These are phyloP conservation scores for Xylariaceae sp. DNA, from an alignment of 2,329 filamentous ascomycete species.

Conservation along the genomic window DNA sequence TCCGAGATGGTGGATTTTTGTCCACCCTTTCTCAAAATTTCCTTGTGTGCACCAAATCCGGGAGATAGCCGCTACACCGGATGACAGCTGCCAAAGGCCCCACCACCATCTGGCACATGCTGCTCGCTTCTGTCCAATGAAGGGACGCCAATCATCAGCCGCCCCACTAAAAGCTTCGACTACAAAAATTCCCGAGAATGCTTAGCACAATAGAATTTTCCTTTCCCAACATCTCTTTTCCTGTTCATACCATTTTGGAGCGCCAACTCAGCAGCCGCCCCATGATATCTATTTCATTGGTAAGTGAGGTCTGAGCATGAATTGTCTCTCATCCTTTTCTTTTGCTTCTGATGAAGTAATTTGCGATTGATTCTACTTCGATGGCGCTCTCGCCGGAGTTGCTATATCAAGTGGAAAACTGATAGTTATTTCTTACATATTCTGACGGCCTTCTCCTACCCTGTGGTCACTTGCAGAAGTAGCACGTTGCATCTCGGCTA, in stretches of 20 bases:
- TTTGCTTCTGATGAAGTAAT: constrained; percentile 80
- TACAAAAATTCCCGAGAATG: constrained; percentile 8
- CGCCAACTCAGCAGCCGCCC: not conserved
- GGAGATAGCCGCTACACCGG: constrained; percentile 16
- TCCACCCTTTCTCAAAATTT: constrained; percentile 24
- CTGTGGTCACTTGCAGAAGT: not conserved
- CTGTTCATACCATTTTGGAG: not conserved
- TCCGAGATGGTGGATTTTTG: constrained; percentile 23
- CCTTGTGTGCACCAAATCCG: constrained; percentile 23
- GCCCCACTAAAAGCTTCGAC: constrained; percentile 7
- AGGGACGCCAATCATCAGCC: not conserved
- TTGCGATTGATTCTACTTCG: constrained; percentile 90
- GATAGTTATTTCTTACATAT: constrained; percentile 99
- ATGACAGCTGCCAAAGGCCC: constrained; percentile 8
- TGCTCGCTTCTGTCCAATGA: not conserved
- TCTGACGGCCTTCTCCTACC: constrained; percentile 57
- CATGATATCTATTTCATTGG: not conserved
- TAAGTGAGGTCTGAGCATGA: constrained; percentile 1
- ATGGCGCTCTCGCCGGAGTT: constrained; percentile 89
- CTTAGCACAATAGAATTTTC: not conserved
- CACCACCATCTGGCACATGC: not conserved
- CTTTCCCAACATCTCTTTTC: not conserved
- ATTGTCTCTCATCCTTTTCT: constrained; percentile 22
- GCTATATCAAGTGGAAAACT: constrained; percentile 71
- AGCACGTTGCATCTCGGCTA: constrained; percentile 6